Conservation (phyloP, 345 rosid genomes). For the Rubroshorea leprosula region DNA sequence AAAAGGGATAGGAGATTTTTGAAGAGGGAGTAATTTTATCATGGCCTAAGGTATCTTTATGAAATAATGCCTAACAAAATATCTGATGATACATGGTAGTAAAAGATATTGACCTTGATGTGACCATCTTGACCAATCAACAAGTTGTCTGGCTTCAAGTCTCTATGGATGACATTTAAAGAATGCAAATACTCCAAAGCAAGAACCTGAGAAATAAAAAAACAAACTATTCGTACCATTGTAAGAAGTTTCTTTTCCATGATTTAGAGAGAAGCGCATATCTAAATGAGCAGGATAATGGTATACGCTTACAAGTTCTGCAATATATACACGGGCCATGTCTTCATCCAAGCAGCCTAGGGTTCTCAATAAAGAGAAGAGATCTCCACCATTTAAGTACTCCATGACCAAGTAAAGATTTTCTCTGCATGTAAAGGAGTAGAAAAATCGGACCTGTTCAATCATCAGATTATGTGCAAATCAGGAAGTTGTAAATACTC, state of each 20-base stretch:
- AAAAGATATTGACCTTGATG: conserved; percentile 62
- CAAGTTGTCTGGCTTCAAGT: conserved; percentile 95
- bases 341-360: conserved; percentile 94
- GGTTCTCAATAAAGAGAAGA: conserved; percentile 77
- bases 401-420: conserved; percentile 98
- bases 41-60: too few species aligned
- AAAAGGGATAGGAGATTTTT: conserved; percentile 28
- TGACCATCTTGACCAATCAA: conserved; percentile 98
- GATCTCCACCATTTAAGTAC: conserved; percentile 96
- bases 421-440: conserved; percentile 97
- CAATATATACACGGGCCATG: conserved; percentile 84
- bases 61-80: conserved; percentile 8
- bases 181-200: conserved; percentile 98
- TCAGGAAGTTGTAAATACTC: conserved; percentile 18
- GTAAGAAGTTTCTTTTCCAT: conserved; percentile 23
- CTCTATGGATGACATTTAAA: conserved; percentile 86
- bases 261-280: conserved; percentile 2
- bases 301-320: conserved; percentile 79
- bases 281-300: conserved; percentile 13
- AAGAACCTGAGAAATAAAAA: conserved; percentile 67
- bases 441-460: conserved; percentile 91
- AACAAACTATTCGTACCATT: conserved; percentile 28
- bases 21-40: conserved; percentile 5
- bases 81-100: neutral
- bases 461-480: conserved; percentile 24